Base-by-base conservation (phyloP, 345 rosid genomes). In the Chamaenerion angustifolium region DNA sequence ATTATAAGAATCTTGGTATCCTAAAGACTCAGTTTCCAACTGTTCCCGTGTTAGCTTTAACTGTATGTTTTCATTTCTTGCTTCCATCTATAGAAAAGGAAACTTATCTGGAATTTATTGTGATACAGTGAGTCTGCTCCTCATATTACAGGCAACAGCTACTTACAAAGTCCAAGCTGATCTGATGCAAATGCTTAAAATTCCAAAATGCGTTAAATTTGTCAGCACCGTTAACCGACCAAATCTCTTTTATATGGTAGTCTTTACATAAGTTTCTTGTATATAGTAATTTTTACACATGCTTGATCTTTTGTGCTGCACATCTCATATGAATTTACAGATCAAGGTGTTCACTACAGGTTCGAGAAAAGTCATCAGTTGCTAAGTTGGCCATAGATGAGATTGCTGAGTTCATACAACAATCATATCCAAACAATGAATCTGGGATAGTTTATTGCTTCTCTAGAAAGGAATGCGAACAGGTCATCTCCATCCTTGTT, bases 401-500 rank as follows among this genome's bases (percentile, higher is more conserved):
- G 60, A 83, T 90, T 63, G 85, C 98, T 11, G 76, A 83, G 31
- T 79, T 76, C 57, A 81, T 86, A 62, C 76, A 59, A 58, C 83
- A 79, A 63, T 83, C 88, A 46, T 90, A 79, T 72, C 74, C 88
- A 55, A 81, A 83, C 55, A 78, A 78, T 56, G 96, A 90, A 64
- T 90, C 98, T 46, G 96, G 98, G 51, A 90, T 90, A 27, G 85
- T 90, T 23, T 90, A 90, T 71, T 90, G 98, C 72, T 86, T 86
- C 74, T 90, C 96, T 4, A 76, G 88, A 67, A 90, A 83, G 71
- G 95, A 90, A 60, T 90, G 98, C 48, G 88, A 83, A 67, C 98
- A 90, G 96, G 98, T 86, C 46, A 52, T 56, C n/a, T 53, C 43
- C 35, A 31, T 56, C 53, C 47, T 44, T 46, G 47, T 43, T 8